Conservation (phyloP, 2,329 filamentous ascomycete genomes). For the Lecanosticta acicola region DNA sequence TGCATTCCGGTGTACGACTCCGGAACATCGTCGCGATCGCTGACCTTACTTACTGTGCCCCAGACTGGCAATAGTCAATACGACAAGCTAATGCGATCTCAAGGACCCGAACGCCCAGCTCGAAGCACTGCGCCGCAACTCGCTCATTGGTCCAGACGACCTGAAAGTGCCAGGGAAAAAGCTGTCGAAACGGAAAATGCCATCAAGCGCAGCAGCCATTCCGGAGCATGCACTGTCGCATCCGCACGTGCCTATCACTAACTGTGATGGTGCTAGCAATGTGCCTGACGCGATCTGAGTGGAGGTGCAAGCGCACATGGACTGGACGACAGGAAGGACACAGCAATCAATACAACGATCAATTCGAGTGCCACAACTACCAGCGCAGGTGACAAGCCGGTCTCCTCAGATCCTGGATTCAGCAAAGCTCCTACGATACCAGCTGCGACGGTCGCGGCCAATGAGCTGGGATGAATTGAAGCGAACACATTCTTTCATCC, state of each 20-base stretch:
- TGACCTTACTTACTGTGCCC: slow-evolving; percentile 1
- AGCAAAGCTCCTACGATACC: background rate
- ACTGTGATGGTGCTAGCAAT: slow-evolving; percentile 1
- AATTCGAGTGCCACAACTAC: slow-evolving; percentile 9
- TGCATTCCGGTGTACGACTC: slow-evolving; percentile 4
- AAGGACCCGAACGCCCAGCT: slow-evolving; percentile 45
- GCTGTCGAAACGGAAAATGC: slow-evolving; percentile 30
- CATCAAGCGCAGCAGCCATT: slow-evolving; percentile 23
- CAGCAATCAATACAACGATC: slow-evolving; percentile 14
- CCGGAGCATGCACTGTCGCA: slow-evolving; percentile 16
- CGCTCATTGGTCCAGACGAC: slow-evolving; percentile 32
- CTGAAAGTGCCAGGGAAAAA: slow-evolving; percentile 26
- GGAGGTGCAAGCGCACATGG: slow-evolving; percentile 11
- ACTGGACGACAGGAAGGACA: slow-evolving; percentile 9
- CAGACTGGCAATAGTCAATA: background rate
- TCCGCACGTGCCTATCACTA: slow-evolving; percentile 11
- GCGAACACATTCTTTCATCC: background rate
- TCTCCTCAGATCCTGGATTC: slow-evolving; percentile 10
- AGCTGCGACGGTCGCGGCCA: slow-evolving; percentile 4
- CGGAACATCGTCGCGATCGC: too few relatives aligned
- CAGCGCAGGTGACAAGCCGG: slow-evolving; percentile 7
- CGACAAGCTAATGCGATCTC: slow-evolving; percentile 12
- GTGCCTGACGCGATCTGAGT: slow-evolving; percentile 5
- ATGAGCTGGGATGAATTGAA: slow-evolving; percentile 14
- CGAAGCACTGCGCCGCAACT: slow-evolving; percentile 43